Evolutionary conservation across 495 filamentous ascomycete species (phyloP), one percentile per base, ranked within the genome.

Genomic region (Glarea lozoyensis): DNA sequence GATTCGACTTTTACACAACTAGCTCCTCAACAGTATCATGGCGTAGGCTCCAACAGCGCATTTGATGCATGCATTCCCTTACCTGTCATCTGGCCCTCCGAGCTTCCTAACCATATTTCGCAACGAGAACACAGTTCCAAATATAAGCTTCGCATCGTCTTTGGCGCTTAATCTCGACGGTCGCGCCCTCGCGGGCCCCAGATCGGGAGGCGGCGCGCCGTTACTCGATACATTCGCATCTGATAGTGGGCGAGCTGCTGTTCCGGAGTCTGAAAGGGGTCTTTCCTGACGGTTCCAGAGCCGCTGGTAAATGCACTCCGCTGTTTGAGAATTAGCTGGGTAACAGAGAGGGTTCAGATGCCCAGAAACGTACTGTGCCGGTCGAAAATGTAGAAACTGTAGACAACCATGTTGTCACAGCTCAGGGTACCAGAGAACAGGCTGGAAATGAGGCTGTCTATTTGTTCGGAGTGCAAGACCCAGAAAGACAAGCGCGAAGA

Each of bases 381-480:
- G 63, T 98, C 92, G 54, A 98, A 98, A 57, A 98, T 95, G 70
- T 95, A 97, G 67, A 97, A 94, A 29, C 88, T 88, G 64, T 94
- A 96, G 57, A 97, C 84, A 43, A 83, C 78, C 92, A 97, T 96
- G 46, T 60, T 66, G 40, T 41, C 19, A 32, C 24, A 23, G n/a
- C n/a, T 33, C 11, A 18, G 32, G 13, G 41, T 29, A 29, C 7
- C 25, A 29, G 25, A 7, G n/a, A n/a, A 29, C 25, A 29, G 25
- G 25, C 25, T 29, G n/a, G 25, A 29, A 29, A n/a, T 29, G 4
- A 13, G 31, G n/a, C 31, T 34, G 31, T 34, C 7, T 34, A 16
- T 16, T 34, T n/a, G n/a, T n/a, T n/a, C n/a, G n/a, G n/a, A n/a
- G n/a, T n/a, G n/a, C n/a, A n/a, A n/a, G n/a, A n/a, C n/a, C n/a